phyloP scores from a whole-genome alignment of 2,329 filamentous ascomycete species.

The Beauveria pseudobassiana region DNA sequence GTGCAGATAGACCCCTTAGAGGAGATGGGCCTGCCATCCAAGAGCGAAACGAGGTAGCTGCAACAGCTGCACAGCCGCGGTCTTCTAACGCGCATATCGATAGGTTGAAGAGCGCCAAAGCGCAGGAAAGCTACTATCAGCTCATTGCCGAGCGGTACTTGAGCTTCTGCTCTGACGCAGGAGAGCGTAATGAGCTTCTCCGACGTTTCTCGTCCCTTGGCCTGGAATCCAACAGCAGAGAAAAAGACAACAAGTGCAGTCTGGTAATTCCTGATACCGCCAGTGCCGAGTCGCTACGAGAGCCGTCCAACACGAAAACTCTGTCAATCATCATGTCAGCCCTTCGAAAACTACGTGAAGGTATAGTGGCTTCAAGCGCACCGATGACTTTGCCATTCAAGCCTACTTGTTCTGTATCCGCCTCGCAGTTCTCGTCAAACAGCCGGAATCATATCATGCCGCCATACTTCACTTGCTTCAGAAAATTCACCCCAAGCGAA shows the following conservation, averaged over 20 bases:
- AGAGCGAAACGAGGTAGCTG: conserved; percentile 73
- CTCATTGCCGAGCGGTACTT: conserved; percentile 85
- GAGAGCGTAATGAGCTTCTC: conserved; percentile 65
- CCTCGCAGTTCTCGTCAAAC: conserved; percentile 69
- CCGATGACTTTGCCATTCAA: conserved; percentile 76
- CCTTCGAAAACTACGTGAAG: conserved; percentile 87
- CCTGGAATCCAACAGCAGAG: conserved; percentile 8
- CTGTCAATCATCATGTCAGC: conserved; percentile 71
- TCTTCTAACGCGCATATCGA: conserved; percentile 1
- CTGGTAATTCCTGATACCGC: not conserved
- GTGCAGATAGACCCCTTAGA: conserved; percentile 71
- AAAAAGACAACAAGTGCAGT: not conserved
- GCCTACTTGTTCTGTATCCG: conserved; percentile 90
- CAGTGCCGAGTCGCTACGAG: conserved; percentile 13
- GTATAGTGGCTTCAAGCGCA: conserved; percentile 68
- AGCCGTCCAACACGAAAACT: conserved; percentile 45
- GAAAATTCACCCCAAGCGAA: conserved; percentile 58
- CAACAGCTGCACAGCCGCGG: conserved; percentile 4
- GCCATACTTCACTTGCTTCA: conserved; percentile 74
- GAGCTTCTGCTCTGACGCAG: conserved; percentile 72
- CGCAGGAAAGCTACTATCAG: conserved; percentile 78
- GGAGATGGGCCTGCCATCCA: conserved; percentile 77
- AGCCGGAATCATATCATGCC: conserved; percentile 84
- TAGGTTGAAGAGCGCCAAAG: conserved; percentile 65
- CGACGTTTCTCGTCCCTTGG: conserved; percentile 63